phyloP scores from a whole-genome alignment of 768 basidiomycete species.

The Lactarius pseudohatsudake region DNA sequence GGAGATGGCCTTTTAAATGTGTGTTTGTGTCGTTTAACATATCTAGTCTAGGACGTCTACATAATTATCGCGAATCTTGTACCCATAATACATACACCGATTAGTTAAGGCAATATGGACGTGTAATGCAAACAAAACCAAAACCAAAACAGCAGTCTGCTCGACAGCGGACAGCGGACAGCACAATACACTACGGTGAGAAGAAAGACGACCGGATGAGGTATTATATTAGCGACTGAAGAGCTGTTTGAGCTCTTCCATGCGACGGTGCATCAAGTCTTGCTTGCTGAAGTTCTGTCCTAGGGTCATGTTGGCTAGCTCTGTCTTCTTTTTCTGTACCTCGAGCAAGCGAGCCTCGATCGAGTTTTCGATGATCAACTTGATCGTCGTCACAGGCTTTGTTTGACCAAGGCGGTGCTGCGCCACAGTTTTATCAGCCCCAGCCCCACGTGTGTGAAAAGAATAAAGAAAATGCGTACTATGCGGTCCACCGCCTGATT shows the following conservation, averaged over 20 bases:
- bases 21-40: slow-evolving; percentile 13
- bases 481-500: slow-evolving; percentile 98
- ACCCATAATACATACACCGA: slow-evolving; percentile 24
- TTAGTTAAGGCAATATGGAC: slow-evolving; percentile 20
- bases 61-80: slow-evolving; percentile 23
- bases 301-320: slow-evolving; percentile 90
- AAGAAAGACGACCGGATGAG: neutral
- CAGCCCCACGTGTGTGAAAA: neutral
- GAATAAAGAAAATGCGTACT: slow-evolving; percentile 47
- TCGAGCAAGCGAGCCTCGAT: slow-evolving; percentile 92
- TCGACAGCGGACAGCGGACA: slow-evolving; percentile 4
- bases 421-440: slow-evolving; percentile 9
- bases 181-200: neutral
- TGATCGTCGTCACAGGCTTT: slow-evolving; percentile 85
- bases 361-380: slow-evolving; percentile 90
- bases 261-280: slow-evolving; percentile 80
- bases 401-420: slow-evolving; percentile 97
- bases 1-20: slow-evolving; percentile 64
- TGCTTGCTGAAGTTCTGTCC: slow-evolving; percentile 85
- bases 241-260: slow-evolving; percentile 83
- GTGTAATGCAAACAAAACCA: slow-evolving; percentile 1
- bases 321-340: slow-evolving; percentile 94
- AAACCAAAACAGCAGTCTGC: neutral
- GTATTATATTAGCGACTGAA: slow-evolving; percentile 46
- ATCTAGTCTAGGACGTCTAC: slow-evolving; percentile 23